A percentile compares a stretch with the other conserved stretches of the same genome.
Evolutionary conservation across 129 eudicot species (phyloP).

Genomic region (Calendula officinalis): DNA sequence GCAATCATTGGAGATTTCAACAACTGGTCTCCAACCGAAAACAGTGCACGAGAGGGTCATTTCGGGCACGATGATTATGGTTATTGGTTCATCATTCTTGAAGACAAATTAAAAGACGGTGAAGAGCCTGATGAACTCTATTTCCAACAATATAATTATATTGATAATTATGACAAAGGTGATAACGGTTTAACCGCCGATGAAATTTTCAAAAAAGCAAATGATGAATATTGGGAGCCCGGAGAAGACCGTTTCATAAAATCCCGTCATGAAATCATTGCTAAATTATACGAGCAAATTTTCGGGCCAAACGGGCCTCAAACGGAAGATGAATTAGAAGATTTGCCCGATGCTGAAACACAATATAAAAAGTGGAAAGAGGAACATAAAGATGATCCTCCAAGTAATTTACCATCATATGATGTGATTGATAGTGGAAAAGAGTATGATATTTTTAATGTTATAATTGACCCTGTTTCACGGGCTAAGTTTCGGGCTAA

Average conservation of each 20-base stretch:
- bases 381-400: conserved; percentile 82
- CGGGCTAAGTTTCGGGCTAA: conserved; percentile 60
- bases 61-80: conserved; percentile 96
- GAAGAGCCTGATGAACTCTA: conserved; percentile 80
- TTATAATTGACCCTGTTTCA: conserved; percentile 75
- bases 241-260: conserved; percentile 82
- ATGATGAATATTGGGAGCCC: conserved; percentile 98
- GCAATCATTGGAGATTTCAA: conserved; percentile 90
- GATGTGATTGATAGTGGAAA: conserved; percentile 89
- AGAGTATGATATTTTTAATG: conserved; percentile 56
- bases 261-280: conserved; percentile 61
- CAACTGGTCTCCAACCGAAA: conserved; percentile 91
- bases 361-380: conserved; percentile 78
- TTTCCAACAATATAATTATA: conserved; percentile 82
- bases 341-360: conserved; percentile 76
- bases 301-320: conserved; percentile 99
- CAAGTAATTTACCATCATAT: conserved; percentile 54
- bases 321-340: conserved; percentile 91
- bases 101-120: conserved; percentile 84
- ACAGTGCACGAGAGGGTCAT: conserved; percentile 87
- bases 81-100: conserved; percentile 91
- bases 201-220: conserved; percentile 74
- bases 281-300: conserved; percentile 79
- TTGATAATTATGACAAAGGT: conserved; percentile 88
- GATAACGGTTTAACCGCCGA: conserved; percentile 66